Conservation (phyloP, 176 grass and related monocot genomes). For the Pontederia crassipes region DNA sequence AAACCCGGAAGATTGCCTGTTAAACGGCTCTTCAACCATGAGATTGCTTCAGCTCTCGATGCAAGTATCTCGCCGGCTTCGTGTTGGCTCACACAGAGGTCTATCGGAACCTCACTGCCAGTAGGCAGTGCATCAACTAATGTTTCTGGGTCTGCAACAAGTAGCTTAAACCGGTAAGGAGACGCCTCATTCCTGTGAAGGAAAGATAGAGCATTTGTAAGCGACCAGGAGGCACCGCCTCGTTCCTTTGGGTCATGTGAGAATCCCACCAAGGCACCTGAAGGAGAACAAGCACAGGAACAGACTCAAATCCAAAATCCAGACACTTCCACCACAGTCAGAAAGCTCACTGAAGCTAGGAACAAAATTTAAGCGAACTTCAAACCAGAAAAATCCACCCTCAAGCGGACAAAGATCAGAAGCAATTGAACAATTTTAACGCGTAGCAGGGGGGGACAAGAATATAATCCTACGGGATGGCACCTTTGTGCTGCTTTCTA, state of each 20-base stretch:
- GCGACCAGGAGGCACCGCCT: not conserved
- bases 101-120: not conserved
- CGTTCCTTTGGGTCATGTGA: constrained; percentile 26
- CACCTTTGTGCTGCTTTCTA: not conserved
- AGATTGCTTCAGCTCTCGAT: constrained; percentile 15
- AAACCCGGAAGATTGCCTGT: constrained; percentile 17
- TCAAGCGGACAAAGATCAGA: not conserved
- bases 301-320: not conserved
- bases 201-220: not conserved
- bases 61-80: not conserved
- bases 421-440: not conserved
- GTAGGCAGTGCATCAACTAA: not conserved
- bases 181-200: too few species aligned
- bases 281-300: constrained; percentile 5
- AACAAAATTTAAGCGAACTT: not conserved
- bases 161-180: constrained; percentile 7
- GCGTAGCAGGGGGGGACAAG: not conserved
- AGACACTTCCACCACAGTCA: not conserved
- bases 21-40: constrained; percentile 10
- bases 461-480: not conserved
- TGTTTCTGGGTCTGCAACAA: constrained; percentile 2
- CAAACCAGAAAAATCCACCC: too few species aligned
- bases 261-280: constrained; percentile 39
- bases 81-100: constrained; percentile 1
- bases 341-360: not conserved